Evolutionary conservation across 164 flowering plant species (phyloP), one percentile per base, ranked within the genome.

Genomic region (Annona squamosa): DNA sequence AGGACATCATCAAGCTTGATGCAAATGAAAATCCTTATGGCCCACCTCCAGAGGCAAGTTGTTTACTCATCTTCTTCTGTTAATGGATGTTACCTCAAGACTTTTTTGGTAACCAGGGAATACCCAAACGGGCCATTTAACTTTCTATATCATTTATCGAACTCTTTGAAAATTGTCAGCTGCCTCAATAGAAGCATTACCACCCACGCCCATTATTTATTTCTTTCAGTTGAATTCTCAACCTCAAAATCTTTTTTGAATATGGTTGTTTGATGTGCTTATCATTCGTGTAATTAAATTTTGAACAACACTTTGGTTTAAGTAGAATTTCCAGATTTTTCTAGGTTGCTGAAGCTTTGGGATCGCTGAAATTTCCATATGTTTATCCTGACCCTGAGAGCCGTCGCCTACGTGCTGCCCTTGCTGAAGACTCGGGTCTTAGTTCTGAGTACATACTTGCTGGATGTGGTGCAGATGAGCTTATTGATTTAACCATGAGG

Each of bases 11-110:
- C 75, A 96, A 96, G 75, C 82, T 96, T 73, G 99, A 96, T 85
- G 99, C 99, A 48, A 96, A 96, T 85, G 99, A 96, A 72, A 96
- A 96, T 67, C 99, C 99, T 18, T 96, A 96, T 79, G 99, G 99
- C 68, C 99, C 99, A 69, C 99, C 99, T 61, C 99, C 99, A 57
- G 97, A 93, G 97, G 99, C 87, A 91, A 85, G 93, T 79, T 13
- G 17, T 26, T 62, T 26, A 48, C 48, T 65, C 42, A 46, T 64
- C 43, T 42, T 56, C 67, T 67, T 19, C 9, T 4, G 4, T 56
- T 19, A 37, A 70, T 42, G 5, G 19, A 70, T 41, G 45, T 12
- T 52, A 48, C 9, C 37, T 26, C 37, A 26, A 26, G 37, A 26
- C 41, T 41, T 52, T 62, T 66, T 17, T n/a, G n/a, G 4, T 48